phyloP scores from a whole-genome alignment of 805 yeast genomes.

The Teunomyces pallodes region DNA sequence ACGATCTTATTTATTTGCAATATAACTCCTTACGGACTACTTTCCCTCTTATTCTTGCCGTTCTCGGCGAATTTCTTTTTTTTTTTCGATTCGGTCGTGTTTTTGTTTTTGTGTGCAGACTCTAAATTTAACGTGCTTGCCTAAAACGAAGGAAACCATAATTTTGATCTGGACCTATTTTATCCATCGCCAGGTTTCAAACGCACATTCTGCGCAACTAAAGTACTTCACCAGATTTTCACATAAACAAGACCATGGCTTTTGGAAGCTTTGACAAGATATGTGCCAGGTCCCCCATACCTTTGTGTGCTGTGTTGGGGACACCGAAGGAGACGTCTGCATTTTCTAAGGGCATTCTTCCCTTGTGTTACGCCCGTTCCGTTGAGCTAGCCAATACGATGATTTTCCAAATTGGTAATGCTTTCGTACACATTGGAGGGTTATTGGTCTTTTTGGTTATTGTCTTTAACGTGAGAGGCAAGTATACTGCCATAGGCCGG shows the following conservation, averaged over 20 bases:
- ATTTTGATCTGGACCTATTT: background rate
- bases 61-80: background rate
- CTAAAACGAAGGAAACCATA: background rate
- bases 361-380: conserved; percentile 81
- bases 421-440: conserved; percentile 79
- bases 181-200: background rate
- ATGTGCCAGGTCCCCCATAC: conserved; percentile 69
- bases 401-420: conserved; percentile 85
- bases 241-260: conserved; percentile 39
- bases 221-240: background rate
- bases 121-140: background rate
- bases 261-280: conserved; percentile 65
- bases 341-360: conserved; percentile 59
- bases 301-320: conserved; percentile 74
- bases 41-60: no score
- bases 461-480: conserved; percentile 71
- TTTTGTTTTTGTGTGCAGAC: background rate
- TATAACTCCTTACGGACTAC: background rate
- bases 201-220: background rate
- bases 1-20: background rate
- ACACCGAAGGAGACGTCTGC: conserved; percentile 37
- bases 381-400: conserved; percentile 88
- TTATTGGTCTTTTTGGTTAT: conserved; percentile 64
- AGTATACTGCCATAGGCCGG: conserved; percentile 94
- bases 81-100: background rate